A percentile compares a stretch with the other conserved stretches of the same genome.
phyloP scores from a whole-genome alignment of 345 rosid genomes.

The Euphorbia peplus region DNA sequence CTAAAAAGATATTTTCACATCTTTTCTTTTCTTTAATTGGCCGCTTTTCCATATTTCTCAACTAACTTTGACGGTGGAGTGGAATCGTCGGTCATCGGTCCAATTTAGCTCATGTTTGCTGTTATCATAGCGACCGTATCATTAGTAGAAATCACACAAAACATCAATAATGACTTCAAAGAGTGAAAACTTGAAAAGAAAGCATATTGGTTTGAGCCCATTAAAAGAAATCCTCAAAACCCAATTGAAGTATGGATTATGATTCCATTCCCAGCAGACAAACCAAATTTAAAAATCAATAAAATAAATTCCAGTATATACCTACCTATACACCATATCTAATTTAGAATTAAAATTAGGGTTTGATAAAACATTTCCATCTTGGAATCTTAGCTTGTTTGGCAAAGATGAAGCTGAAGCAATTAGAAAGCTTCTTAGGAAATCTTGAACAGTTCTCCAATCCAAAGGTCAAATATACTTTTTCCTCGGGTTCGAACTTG shows the following conservation, averaged over 20 bases:
- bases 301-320: background rate
- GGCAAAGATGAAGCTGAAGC: constrained; percentile 78
- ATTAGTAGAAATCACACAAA: too few relatives aligned
- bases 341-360: background rate
- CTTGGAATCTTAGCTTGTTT: background rate
- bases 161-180: too few relatives aligned
- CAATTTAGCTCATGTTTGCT: too few relatives aligned
- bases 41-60: too few relatives aligned
- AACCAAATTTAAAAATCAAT: background rate
- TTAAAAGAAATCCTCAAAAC: background rate
- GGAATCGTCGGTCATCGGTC: too few relatives aligned
- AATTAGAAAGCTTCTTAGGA: constrained; percentile 74
- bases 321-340: background rate
- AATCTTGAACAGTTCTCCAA: constrained; percentile 67
- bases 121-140: too few relatives aligned
- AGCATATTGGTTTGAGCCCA: background rate
- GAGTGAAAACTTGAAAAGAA: too few relatives aligned
- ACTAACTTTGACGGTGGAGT: too few relatives aligned
- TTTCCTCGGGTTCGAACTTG: too few relatives aligned
- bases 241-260: background rate
- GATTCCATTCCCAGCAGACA: background rate
- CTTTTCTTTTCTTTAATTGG: too few relatives aligned
- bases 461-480: constrained; percentile 90
- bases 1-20: too few relatives aligned
- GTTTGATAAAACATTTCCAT: background rate